Percentiles rank a stretch among this genome's conserved stretches.
These are phyloP conservation scores for Gaertneriomyces semiglobifer DNA, from an alignment of 192 early-diverging fungal genomes.

Conservation along the genomic window DNA sequence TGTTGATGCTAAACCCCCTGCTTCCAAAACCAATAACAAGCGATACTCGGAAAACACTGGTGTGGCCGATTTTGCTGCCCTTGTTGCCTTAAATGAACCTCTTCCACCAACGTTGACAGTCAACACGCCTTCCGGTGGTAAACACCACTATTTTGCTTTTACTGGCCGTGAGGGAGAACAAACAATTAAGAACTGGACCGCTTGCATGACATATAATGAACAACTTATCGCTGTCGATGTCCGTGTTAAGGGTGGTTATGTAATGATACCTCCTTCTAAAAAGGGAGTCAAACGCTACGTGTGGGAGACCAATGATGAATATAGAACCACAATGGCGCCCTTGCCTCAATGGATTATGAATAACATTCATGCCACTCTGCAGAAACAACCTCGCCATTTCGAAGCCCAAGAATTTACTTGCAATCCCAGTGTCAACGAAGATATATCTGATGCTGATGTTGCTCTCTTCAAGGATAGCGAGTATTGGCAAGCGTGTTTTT, in stretches of 20 bases:
- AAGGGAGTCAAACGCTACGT: background rate
- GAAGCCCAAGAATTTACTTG: no score
- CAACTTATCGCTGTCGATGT: slow-evolving; percentile 8
- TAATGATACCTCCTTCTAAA: background rate
- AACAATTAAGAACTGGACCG: slow-evolving; percentile 3
- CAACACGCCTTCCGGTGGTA: slow-evolving; percentile 3
- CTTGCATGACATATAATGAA: slow-evolving; percentile 4
- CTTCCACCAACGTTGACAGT: background rate
- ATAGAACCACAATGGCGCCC: no score
- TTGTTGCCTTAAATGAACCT: background rate
- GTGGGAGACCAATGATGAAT: no score
- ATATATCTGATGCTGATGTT: no score
- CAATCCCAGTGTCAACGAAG: no score
- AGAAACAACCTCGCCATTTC: no score
- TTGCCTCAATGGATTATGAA: no score
- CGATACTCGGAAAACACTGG: slow-evolving; percentile 1
- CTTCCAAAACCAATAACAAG: background rate
- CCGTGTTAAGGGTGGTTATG: background rate
- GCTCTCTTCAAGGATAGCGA: no score
- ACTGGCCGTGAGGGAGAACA: background rate
- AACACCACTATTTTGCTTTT: slow-evolving; percentile 1
- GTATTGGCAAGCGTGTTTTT: no score
- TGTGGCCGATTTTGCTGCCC: background rate
- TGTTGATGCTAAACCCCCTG: slow-evolving; percentile 2
- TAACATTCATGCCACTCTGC: no score